Evolutionary conservation across 352 stramenopile species (phyloP).

Genomic region (Phytophthora quininea): DNA sequence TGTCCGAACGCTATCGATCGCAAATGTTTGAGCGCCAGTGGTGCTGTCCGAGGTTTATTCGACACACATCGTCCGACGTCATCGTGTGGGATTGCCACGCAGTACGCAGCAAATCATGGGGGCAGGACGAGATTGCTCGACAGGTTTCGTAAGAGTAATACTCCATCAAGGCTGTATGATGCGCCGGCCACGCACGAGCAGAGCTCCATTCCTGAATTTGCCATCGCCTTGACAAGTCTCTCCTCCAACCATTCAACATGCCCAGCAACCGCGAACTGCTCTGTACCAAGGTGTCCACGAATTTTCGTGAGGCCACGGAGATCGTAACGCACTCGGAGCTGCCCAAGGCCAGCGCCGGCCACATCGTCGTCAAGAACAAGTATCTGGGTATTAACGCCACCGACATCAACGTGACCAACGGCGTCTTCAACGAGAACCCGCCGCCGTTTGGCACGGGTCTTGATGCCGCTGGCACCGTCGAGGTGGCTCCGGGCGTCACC

Average conservation of each 20-base stretch:
- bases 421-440: constrained; percentile 41
- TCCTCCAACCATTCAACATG: constrained; percentile 7
- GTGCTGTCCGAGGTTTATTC: constrained; percentile 4
- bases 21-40: background rate
- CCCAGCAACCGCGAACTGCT: constrained; percentile 32
- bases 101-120: too few species aligned
- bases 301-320: constrained; percentile 44
- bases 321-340: constrained; percentile 35
- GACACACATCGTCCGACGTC: constrained; percentile 13
- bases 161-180: too few species aligned
- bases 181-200: too few species aligned
- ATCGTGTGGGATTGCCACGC: constrained; percentile 1
- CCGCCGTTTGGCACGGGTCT: constrained; percentile 57
- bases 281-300: constrained; percentile 44
- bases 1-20: too few species aligned
- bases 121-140: constrained; percentile 32
- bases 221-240: constrained; percentile 5
- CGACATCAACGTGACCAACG: constrained; percentile 63
- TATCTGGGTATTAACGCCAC: constrained; percentile 56
- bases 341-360: constrained; percentile 25
- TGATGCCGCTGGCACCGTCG: constrained; percentile 46
- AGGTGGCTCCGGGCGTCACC: constrained; percentile 41
- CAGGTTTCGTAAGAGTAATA: constrained; percentile 17
- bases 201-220: constrained; percentile 26
- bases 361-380: constrained; percentile 43